Conservation (phyloP, 352 stramenopile species). For the Pythium aphanidermatum region DNA sequence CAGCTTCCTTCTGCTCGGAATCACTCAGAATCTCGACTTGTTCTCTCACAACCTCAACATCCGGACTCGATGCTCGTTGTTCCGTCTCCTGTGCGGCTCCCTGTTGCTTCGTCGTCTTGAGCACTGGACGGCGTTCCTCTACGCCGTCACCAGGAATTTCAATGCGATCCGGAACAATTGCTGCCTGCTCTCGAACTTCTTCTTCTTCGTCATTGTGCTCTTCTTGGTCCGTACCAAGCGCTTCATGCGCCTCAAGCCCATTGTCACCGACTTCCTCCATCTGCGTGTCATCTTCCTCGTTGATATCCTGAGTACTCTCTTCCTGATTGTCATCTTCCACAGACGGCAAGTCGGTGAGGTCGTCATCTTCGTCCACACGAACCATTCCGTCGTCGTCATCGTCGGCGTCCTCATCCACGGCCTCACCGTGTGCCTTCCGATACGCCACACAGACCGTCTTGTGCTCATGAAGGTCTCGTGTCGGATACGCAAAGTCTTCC, state of each 20-base stretch:
- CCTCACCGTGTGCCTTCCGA: neutral
- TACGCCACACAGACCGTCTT: slow-evolving; percentile 10
- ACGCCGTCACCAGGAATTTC: neutral
- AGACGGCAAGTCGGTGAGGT: too few species aligned
- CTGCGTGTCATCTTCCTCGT: slow-evolving; percentile 12
- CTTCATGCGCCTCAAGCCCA: too few species aligned
- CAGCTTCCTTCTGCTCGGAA: too few species aligned
- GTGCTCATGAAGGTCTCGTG: slow-evolving; percentile 17
- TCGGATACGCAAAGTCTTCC: slow-evolving; percentile 10
- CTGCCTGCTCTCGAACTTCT: neutral
- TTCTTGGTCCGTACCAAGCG: slow-evolving; percentile 6
- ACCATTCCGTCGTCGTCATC: slow-evolving; percentile 2
- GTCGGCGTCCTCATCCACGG: neutral
- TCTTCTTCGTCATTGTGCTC: slow-evolving; percentile 12
- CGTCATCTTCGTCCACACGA: neutral
- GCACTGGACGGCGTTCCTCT: neutral
- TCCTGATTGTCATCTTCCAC: too few species aligned
- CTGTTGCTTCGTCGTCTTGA: neutral
- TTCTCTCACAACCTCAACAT: too few species aligned
- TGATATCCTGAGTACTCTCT: too few species aligned
- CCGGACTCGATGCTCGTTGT: too few species aligned
- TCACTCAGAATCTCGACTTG: too few species aligned
- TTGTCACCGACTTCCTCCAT: too few species aligned
- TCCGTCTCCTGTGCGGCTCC: neutral
- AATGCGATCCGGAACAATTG: slow-evolving; percentile 1